Conservation (phyloP, 2,329 filamentous ascomycete species). For the Bipolaris cookei region DNA sequence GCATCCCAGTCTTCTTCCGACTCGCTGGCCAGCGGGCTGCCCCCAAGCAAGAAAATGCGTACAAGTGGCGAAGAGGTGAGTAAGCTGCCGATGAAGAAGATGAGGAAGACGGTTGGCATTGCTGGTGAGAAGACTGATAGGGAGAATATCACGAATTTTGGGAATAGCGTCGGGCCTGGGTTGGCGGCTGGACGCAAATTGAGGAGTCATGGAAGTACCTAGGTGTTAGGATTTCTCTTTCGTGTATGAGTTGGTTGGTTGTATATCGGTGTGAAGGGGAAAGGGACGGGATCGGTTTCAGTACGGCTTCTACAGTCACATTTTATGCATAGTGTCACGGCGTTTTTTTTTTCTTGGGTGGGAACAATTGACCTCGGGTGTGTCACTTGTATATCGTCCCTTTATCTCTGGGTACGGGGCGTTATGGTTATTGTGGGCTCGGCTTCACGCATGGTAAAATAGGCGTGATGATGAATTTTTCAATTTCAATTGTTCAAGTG, state of each 20-base stretch:
- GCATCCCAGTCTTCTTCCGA: conserved; percentile 40
- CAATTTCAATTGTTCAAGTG: too few species aligned
- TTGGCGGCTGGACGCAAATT: conserved; percentile 45
- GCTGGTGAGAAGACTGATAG: conserved; percentile 48
- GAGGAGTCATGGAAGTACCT: conserved; percentile 47
- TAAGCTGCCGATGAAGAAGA: conserved; percentile 55
- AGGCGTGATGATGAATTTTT: too few species aligned
- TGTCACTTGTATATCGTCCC: background rate
- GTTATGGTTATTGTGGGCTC: too few species aligned
- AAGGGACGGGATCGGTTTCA: background rate
- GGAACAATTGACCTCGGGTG: background rate
- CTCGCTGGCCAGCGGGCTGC: conserved; percentile 33
- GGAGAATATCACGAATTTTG: conserved; percentile 52
- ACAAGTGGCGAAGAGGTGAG: conserved; percentile 35
- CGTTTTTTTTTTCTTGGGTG: background rate
- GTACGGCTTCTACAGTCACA: background rate
- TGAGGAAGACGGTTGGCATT: conserved; percentile 52
- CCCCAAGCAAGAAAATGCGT: conserved; percentile 56
- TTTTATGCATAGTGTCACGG: background rate
- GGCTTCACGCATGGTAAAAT: too few species aligned
- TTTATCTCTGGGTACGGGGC: background rate
- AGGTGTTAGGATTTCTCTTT: background rate
- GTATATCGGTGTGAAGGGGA: background rate
- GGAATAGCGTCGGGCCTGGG: conserved; percentile 49
- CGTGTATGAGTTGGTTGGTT: background rate